Evolutionary conservation across 225 moss, liverwort and hornwort species (phyloP).

Genomic region (Pseudoscleropodium purum): DNA sequence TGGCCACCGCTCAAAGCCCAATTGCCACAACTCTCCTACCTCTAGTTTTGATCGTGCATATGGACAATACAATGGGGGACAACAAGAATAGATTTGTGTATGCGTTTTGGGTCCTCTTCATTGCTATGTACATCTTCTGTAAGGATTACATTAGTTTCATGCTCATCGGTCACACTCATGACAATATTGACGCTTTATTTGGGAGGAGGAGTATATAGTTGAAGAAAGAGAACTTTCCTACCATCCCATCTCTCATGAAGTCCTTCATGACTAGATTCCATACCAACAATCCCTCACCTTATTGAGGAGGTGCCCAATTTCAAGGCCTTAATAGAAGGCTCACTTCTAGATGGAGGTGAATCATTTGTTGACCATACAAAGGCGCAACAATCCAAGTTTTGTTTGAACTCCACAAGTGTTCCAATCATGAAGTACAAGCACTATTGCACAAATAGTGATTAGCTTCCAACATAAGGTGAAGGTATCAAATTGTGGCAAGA

Average conservation of each 20-base stretch:
- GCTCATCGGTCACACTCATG: too few relatives aligned
- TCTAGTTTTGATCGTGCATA: rapidly evolving
- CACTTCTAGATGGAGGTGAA: background rate
- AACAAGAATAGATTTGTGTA: background rate
- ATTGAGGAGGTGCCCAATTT: background rate
- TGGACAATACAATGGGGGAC: background rate
- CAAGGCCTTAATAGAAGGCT: background rate
- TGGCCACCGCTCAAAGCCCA: rapidly evolving
- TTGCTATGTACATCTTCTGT: background rate
- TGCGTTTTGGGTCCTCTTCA: background rate
- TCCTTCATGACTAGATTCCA: background rate
- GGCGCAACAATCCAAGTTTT: background rate
- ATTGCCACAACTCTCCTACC: rapidly evolving
- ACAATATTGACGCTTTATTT: too few relatives aligned
- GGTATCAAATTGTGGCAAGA: background rate
- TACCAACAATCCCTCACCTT: background rate
- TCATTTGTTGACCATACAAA: background rate
- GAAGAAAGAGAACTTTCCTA: background rate
- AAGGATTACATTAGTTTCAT: too few relatives aligned
- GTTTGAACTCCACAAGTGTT: rapidly evolving
- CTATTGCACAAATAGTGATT: rapidly evolving
- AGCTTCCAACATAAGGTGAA: too few relatives aligned
- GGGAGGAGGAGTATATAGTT: background rate
- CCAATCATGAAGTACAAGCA: background rate
- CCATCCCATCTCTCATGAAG: background rate